Conservation (phyloP, 2,329 filamentous ascomycete genomes). For the Neopestalotiopsis clavispora region DNA sequence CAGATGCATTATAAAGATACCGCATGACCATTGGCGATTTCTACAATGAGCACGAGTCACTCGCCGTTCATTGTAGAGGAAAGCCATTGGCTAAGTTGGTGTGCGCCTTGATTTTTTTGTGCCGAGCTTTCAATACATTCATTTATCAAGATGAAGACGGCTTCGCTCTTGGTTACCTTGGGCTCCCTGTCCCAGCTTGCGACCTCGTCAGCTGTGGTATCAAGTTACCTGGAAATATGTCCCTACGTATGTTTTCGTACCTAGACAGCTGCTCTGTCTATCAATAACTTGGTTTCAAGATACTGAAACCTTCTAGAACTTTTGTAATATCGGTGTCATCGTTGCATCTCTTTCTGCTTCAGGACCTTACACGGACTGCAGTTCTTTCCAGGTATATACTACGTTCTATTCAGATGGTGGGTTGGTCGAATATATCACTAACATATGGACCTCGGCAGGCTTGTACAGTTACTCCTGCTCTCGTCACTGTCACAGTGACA, state of each 20-base stretch:
- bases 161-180: not conserved
- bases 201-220: not conserved
- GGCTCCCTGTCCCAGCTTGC: not conserved
- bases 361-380: not conserved
- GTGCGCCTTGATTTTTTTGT: not conserved
- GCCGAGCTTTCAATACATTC: not conserved
- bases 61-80: not conserved
- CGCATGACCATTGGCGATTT: not conserved
- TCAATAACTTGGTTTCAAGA: not conserved
- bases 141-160: not conserved
- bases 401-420: not conserved
- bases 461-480: not conserved
- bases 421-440: not conserved
- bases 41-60: not conserved
- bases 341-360: not conserved
- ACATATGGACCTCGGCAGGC: not conserved
- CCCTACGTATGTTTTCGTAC: not conserved
- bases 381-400: not conserved
- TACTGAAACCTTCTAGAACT: not conserved
- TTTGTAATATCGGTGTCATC: not conserved
- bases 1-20: not conserved
- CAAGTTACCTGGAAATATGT: not conserved
- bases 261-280: not conserved
- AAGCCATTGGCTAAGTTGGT: not conserved
- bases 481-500: not conserved